Base-by-base conservation (phyloP, 2,329 filamentous ascomycete genomes). In the Hyphodiscus sp. region DNA sequence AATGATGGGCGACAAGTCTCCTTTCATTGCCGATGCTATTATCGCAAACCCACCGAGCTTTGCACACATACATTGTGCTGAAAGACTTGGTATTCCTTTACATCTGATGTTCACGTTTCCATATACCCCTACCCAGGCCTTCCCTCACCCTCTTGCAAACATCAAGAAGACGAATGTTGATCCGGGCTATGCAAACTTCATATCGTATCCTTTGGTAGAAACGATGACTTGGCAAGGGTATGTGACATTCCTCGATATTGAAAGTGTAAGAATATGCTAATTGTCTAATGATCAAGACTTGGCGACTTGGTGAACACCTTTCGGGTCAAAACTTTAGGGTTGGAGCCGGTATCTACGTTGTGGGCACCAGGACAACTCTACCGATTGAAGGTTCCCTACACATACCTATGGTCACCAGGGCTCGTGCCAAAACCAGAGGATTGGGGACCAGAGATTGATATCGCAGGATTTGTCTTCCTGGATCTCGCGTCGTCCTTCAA, bases 51-150 rank as follows among this genome's bases (percentile, higher is more conserved):
- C 89, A 0, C 87, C 87, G 0, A 85, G 80, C 58, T 89, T 91
- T 68, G 86, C 85, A 0, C 87, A 91, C 64, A 75, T 91, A 1
- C 87, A 91, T 69, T 90, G 87, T 58, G 89, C 89, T 0, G 87
- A 94, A 69, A 82, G 86, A 23, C 68, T 94, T 20, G 87, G 87
- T 0, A 81, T 91, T 19, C 89, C 89, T 0, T 69, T 92, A 2
- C 87, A 91, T 65, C 73, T 96, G 58, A 94, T 95, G 85, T 96
- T 96, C 67, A 96, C 91, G 55, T 86, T 91, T 53, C 88, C 88
- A 0, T 91, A 89, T 63, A 87, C 83, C 0, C 86, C 87, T 0
- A 91, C 88, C 0, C 78, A 83, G 52, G 77, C 81, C 0, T 92
- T 92, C 59, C 65, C 65, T 0, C 88, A 92, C 65, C 88, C 89